Conservation (phyloP, 345 rosid genomes). For the Dovyalis caffra region DNA sequence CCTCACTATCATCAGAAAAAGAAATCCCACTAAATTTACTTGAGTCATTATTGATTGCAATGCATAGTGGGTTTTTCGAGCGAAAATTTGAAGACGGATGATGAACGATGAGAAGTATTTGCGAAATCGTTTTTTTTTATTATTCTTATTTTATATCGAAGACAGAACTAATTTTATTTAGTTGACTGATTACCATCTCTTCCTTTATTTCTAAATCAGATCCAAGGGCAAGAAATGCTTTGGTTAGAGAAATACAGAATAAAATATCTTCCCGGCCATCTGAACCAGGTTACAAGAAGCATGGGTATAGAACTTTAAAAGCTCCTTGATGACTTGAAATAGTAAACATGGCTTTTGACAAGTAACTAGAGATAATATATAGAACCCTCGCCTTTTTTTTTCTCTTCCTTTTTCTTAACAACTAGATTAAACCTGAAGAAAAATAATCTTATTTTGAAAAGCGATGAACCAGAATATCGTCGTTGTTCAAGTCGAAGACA, state of each 20-base stretch:
- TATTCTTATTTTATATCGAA: too few species aligned
- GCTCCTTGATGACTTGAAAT: background rate
- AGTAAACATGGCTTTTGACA: background rate
- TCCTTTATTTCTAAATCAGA: too few species aligned
- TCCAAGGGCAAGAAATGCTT: too few species aligned
- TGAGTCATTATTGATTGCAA: too few species aligned
- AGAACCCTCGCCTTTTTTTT: background rate
- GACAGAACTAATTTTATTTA: too few species aligned
- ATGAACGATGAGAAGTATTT: too few species aligned
- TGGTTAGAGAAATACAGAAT: too few species aligned
- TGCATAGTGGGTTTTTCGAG: too few species aligned
- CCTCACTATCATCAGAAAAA: background rate
- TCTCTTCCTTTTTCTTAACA: background rate
- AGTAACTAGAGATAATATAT: background rate
- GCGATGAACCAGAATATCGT: background rate
- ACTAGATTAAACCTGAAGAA: background rate
- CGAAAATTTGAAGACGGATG: too few species aligned
- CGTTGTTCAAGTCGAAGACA: background rate
- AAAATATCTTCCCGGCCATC: too few species aligned
- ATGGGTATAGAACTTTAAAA: background rate
- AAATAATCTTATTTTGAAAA: background rate
- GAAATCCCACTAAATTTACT: background rate
- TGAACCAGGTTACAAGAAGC: background rate
- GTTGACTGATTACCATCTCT: too few species aligned
- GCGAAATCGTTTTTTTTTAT: too few species aligned